Evolutionary conservation across 2,329 filamentous ascomycete species (phyloP), one percentile per base, ranked within the genome.

Genomic region (Ophiostoma australiae): DNA sequence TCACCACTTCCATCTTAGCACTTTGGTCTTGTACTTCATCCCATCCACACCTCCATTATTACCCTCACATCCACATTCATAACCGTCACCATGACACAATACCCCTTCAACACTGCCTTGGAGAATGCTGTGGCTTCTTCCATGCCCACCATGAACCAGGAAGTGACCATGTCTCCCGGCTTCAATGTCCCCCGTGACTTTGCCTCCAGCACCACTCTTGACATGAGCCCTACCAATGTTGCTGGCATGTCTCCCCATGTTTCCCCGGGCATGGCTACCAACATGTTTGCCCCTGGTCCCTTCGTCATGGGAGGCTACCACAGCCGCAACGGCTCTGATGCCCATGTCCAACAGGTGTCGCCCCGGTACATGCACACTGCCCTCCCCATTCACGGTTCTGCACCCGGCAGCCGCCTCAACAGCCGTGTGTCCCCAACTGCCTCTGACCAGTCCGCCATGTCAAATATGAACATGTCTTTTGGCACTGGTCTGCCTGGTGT

Each of bases 141-240:
- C 31, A 63, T 63, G 58, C 58, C 58, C 33, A 39, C 17, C 13
- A 65, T 39, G 61, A 65, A 20, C 61, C 61, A 65, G 33, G 20
- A 10, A 10, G 6, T n/a, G 33, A n/a, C 6, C 31, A 37, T 65
- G 61, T 10, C 23, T 1, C 13, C 27, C 55, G 23, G n/a, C 27
- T 31, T 23, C 55, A 31, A 61, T 15, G 23, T 31, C 10, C 55
- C 55, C 23, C 55, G 23, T 31, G 55, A 61, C 55, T 4, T 61
- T 23, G 23, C 23, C 17, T 55, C 52, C 52, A 17, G 10, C 10
- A 20, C 17, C n/a, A 8, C 37, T 8, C 37, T 39, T 11, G 8
- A 39, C 10, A 39, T 39, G 37, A 39, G 13, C 37, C 37, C 37
- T 39, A 11, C 10, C 37, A 39, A 55, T 10, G 52, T 55, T 20